These are phyloP conservation scores for Colletotrichum godetiae DNA, from an alignment of 2,329 filamentous ascomycete species.

Conservation along the genomic window DNA sequence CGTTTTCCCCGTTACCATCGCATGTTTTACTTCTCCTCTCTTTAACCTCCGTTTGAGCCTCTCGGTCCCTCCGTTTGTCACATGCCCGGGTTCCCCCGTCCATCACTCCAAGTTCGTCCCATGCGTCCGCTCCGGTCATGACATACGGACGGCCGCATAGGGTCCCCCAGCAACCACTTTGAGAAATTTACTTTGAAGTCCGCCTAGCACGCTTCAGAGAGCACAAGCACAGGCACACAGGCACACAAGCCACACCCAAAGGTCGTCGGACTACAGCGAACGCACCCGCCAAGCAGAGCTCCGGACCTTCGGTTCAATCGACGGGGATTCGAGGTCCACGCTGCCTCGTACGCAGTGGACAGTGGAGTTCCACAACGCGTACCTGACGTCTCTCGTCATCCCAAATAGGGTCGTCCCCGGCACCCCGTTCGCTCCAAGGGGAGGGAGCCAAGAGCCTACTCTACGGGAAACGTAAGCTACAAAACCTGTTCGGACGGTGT, in stretches of 20 bases:
- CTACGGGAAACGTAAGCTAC: conserved; percentile 34
- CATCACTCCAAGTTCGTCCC: conserved; percentile 26
- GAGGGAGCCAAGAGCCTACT: conserved; percentile 32
- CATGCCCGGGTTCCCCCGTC: conserved; percentile 24
- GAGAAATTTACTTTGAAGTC: not conserved
- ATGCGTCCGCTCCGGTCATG: conserved; percentile 27
- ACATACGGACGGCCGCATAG: conserved; percentile 20
- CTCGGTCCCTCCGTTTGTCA: conserved; percentile 9
- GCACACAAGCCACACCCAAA: not conserved
- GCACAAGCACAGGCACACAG: not conserved
- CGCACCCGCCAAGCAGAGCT: conserved; percentile 21
- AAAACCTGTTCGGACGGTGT: conserved; percentile 35
- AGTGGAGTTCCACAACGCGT: conserved; percentile 21
- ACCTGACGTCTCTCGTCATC: conserved; percentile 26
- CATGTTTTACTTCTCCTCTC: not conserved
- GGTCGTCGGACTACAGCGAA: not conserved
- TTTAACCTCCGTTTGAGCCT: not conserved
- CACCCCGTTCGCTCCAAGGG: conserved; percentile 25
- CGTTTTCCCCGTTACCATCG: not conserved
- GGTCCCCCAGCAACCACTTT: conserved; percentile 2
- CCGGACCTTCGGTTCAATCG: conserved; percentile 18
- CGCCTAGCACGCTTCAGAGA: not conserved
- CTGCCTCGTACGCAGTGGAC: conserved; percentile 30
- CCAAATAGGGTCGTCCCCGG: conserved; percentile 26
- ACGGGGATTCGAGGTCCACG: conserved; percentile 27